Base-by-base conservation (phyloP, 495 filamentous ascomycete genomes). In the Tuber borchii region DNA sequence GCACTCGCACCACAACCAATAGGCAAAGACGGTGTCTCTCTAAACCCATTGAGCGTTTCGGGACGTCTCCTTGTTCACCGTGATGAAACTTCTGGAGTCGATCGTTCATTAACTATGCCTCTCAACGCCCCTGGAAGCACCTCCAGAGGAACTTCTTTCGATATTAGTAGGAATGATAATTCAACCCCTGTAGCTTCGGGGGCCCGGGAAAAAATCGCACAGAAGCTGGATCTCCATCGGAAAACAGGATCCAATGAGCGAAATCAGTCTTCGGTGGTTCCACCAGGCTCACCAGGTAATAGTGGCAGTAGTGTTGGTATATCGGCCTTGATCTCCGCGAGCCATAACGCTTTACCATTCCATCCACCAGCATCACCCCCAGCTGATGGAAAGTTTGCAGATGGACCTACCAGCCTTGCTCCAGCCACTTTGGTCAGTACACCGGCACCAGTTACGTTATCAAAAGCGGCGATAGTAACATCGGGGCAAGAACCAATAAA, bases 151-250 rank as follows among this genome's bases (percentile, higher is more conserved):
- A 86, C 87, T 37, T 95, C 92, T 81, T 91, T 93, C 80, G 94
- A 97, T 82, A 84, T 93, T 39, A 84, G 84, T 73, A 84, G 83
- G 51, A 83, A 76, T 37, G 44, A 45, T 6, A 45, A 82, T 82
- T 61, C 87, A 86, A 43, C 87, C 86, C 73, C 85, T 85, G 40
- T 86, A 85, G 31, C 84, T 86, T 51, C 87, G 85, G 68, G 84
- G 83, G 12, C 80, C 82, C 51, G 76, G n/a, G 90, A 93, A 31
- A 89, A 93, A 74, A 92, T 97, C 76, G 97, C 97, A 79, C 92
- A 95, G 82, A 97, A 94, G 83, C 86, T 97, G 73, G 95, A 97
- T 84, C 86, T 97, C 56, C 93, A 95, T 83, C 91, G 94, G 76
- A 94, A 94, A 76, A 87, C 91, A 19, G 90, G 90, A 39, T 86